Evolutionary conservation across 1,284 basidiomycete species (phyloP), one percentile per base, ranked within the genome.

Genomic region (Agaricales sp.): DNA sequence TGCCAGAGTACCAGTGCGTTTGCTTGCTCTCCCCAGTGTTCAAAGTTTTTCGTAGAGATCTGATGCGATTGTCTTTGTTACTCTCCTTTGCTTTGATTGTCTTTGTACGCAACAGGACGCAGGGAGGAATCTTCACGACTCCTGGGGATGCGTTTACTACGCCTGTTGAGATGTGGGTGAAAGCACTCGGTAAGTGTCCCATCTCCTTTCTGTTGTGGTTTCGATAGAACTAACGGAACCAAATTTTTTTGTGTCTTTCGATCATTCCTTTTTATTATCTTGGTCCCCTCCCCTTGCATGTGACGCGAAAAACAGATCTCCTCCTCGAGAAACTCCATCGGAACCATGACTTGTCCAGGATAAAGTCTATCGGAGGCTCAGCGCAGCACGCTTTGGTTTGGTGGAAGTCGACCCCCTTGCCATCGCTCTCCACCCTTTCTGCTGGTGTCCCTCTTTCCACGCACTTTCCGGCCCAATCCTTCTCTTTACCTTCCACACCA

Each of bases 161-260:
- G 2, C 87, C 87, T 1, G 75, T 89, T 26, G 86, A 89, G 58
- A 87, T 90, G 83, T 89, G 87, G 83, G 76, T 88, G 48, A 86
- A 86, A 63, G 84, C 74, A 8, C 74, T 91, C 49, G 86, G 85
- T 89, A 60, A 65, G 82, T 69, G 46, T 53, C 51, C 47, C 38
- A 43, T 23, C 53, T 41, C 61, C 65, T 67, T 67, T 66, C 64
- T 61, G 53, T 55, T 53, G 52, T 48, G 53, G 54, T 57, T 50
- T 41, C 49, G 51, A 48, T 54, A 54, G 54, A 53, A 55, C 54
- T 61, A 52, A 56, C 64, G 63, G 65, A 63, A 63, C 53, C 67
- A 73, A 67, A 63, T 55, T 57, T 63, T 63, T 58, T 54, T 53
- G 43, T 22, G 47, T 55, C 54, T 51, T 54, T 55, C 55, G 56